Evolutionary conservation across 2,329 filamentous ascomycete species (phyloP).

Genomic region (Verticillium nubilum): DNA sequence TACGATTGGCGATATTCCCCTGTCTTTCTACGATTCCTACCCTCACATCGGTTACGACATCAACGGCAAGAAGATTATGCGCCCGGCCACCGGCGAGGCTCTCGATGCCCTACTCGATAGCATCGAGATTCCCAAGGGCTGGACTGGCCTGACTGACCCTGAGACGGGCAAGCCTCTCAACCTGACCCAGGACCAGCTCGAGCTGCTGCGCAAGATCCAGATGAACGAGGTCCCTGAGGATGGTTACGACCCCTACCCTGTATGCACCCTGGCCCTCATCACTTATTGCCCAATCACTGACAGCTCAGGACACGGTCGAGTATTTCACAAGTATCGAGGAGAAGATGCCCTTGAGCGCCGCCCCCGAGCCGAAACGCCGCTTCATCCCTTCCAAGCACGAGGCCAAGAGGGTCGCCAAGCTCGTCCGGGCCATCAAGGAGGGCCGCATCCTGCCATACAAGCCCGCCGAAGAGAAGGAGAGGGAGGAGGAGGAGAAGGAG

Average conservation of each 20-base stretch:
- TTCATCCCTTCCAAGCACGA: constrained; percentile 97
- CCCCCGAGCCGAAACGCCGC: constrained; percentile 90
- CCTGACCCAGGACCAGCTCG: constrained; percentile 79
- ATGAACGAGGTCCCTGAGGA: constrained; percentile 84
- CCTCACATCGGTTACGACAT: constrained; percentile 99
- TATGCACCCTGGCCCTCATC: constrained; percentile 27
- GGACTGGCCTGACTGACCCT: constrained; percentile 93
- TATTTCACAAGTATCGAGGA: constrained; percentile 91
- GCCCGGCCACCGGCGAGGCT: constrained; percentile 88
- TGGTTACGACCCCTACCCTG: constrained; percentile 88
- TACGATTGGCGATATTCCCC: constrained; percentile 90
- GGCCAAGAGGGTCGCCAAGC: constrained; percentile 92
- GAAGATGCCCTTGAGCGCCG: constrained; percentile 89
- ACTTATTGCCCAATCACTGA: constrained; percentile 5
- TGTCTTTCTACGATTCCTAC: constrained; percentile 95
- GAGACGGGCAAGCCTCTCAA: constrained; percentile 89
- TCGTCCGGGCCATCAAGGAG: constrained; percentile 91
- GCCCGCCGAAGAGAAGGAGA: constrained; percentile 60
- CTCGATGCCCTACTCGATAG: constrained; percentile 90
- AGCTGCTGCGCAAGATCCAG: constrained; percentile 82
- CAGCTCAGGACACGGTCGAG: constrained; percentile 69
- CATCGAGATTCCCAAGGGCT: constrained; percentile 94
- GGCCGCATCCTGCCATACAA: constrained; percentile 90
- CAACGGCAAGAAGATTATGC: constrained; percentile 96
- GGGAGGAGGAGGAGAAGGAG: constrained; percentile 67